Evolutionary conservation across 2,329 filamentous ascomycete genomes (phyloP), one percentile per base, ranked within the genome.

Genomic region (Mollisiaceae sp.): DNA sequence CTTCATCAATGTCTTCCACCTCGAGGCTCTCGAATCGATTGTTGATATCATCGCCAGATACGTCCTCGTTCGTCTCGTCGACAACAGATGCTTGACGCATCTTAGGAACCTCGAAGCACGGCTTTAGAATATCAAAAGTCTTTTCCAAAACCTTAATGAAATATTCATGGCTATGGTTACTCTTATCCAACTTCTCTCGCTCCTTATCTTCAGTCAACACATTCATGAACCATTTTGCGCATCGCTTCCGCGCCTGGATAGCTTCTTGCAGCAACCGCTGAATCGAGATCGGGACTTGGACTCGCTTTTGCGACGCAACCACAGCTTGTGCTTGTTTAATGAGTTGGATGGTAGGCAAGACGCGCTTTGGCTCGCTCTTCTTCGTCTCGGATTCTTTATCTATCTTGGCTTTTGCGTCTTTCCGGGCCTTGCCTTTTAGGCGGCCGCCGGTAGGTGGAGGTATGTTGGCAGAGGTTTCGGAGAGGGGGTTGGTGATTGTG

Each of bases 11-110:
- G 0, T 60, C 58, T 8, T 60, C 14, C 11, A 60, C 24, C 8
- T 50, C 58, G 14, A 60, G 18, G 8, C 8, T 45, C 11, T 50
- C 22, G 38, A 60, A 60, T 39, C n/a, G 58, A 18, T 50, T 60
- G 4, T 12, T 36, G 8, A n/a, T 4, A 18, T 60, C 24, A 4
- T 32, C 14, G 18, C 9, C 39, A 12, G 24, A 47, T 43, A 43
- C 15, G 11, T 18, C 38, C 3, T 41, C 15, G 38, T 9, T 18
- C 3, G n/a, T 45, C 24, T 27, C 24, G 24, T 52, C 47, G 24
- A 20, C 20, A 52, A 52, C 47, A 27, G 47, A 52, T 52, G 20
- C 47, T 12, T 27, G 8, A 9, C 47, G 20, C 24, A 4, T 43
- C n/a, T 27, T 59, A 1, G 56, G 22, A 2, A 50, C 14, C 59